Percentiles rank a stretch among this genome's conserved stretches.
phyloP scores from a whole-genome alignment of 116 monocot species.

The Papilionanthe hybrid region DNA sequence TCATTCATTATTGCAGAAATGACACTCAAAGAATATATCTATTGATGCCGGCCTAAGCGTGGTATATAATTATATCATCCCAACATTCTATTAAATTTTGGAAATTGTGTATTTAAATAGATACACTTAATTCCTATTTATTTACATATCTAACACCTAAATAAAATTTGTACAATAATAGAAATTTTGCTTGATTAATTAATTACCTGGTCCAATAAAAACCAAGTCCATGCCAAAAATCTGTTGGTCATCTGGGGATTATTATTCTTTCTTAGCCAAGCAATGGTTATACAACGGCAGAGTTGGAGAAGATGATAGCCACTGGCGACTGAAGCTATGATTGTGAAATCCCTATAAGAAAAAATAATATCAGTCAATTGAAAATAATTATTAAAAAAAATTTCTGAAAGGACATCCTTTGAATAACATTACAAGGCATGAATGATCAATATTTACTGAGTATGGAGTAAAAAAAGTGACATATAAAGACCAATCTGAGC shows the following conservation, averaged over 20 bases:
- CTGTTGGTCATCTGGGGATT: slow-evolving; percentile 11
- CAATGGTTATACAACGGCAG: slow-evolving; percentile 27
- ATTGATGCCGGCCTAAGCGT: too few species aligned
- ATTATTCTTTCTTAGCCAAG: background rate
- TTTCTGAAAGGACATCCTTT: too few species aligned
- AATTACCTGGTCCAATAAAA: slow-evolving; percentile 62
- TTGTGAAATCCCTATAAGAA: slow-evolving; percentile 33
- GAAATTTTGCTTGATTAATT: background rate
- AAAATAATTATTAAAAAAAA: background rate
- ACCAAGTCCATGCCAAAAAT: slow-evolving; percentile 29
- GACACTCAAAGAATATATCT: too few species aligned
- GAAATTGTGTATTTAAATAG: too few species aligned
- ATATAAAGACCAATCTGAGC: background rate
- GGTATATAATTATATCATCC: too few species aligned
- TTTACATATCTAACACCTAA: too few species aligned
- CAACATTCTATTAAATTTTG: too few species aligned
- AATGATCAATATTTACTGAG: too few species aligned
- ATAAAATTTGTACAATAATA: background rate
- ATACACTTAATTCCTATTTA: too few species aligned
- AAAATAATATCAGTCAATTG: background rate
- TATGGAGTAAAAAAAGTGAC: too few species aligned
- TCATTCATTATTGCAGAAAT: background rate
- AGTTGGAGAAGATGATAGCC: slow-evolving; percentile 65
- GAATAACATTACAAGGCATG: too few species aligned
- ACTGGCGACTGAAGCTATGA: slow-evolving; percentile 29